Evolutionary conservation across 129 eudicot species (phyloP).

Genomic region (Ambrosia artemisiifolia): DNA sequence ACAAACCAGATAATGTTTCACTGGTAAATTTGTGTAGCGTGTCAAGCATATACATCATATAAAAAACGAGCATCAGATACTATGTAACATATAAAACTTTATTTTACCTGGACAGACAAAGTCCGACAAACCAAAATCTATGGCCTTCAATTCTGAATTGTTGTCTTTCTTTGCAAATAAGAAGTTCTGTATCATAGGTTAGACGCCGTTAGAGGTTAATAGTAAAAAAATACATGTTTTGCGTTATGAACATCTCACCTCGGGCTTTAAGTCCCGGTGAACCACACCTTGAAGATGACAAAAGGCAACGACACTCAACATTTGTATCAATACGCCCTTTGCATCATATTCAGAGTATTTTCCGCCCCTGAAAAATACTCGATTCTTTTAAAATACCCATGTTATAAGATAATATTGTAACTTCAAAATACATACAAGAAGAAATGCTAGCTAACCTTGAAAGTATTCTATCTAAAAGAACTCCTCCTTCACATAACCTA

Average conservation of each 20-base stretch:
- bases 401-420: not conserved
- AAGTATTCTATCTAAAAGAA: constrained; percentile 39
- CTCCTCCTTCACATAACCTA: constrained; percentile 44
- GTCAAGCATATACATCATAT: not conserved
- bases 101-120: constrained; percentile 31
- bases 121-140: constrained; percentile 38
- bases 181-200: constrained; percentile 30
- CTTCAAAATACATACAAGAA: not conserved
- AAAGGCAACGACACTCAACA: constrained; percentile 33
- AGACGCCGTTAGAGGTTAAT: not conserved
- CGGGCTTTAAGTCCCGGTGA: constrained; percentile 42
- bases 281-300: constrained; percentile 43
- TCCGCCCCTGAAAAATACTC: constrained; percentile 23
- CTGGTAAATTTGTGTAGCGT: no score
- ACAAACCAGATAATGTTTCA: not conserved
- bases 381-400: not conserved
- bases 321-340: constrained; percentile 31
- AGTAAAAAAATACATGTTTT: not conserved
- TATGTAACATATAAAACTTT: not conserved
- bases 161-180: constrained; percentile 33
- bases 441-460: constrained; percentile 18
- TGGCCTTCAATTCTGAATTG: constrained; percentile 31
- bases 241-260: constrained; percentile 22
- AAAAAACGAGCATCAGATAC: not conserved
- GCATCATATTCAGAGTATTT: constrained; percentile 34